Base-by-base conservation (phyloP, 805 yeast genomes). In the Candida lessepsii region DNA sequence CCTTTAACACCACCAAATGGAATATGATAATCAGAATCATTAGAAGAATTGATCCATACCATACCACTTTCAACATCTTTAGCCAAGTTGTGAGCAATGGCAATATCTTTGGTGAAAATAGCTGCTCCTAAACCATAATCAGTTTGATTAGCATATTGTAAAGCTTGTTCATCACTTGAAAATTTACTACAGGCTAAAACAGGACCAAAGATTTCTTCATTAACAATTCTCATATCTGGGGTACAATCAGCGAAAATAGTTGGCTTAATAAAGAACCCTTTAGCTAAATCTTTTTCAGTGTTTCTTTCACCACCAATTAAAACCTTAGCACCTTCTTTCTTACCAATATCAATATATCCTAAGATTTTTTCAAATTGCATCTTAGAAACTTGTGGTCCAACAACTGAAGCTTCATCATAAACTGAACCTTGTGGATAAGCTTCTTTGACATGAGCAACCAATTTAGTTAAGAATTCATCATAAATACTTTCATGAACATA, bases 121-220 rank as follows among this genome's bases (percentile, higher is more conserved):
- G 90, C 83, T 4, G 90, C 86, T 8, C 90, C 95, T 41, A 87
- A 75, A 5, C 96, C 96, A 57, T 86, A 87, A 38, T 72, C 73
- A 9, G 88, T 73, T 51, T 76, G 77, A 60, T 87, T 87, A 50
- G 95, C 95, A 44, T 71, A 71, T 46, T 60, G 65, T 19, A 87
- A 47, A 4, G 79, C 95, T 54, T 86, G 90, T 36, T 78, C 83
- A 48, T 80, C 83, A 21, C 80, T 67, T 26, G 66, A 57, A 65
- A 87, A 87, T 60, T 76, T 78, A 42, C 82, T 77, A 25, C 83
- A 70, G 6, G 80, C 71, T 18, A 82, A 87, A 24, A 87, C 96
- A 11, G 96, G 96, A 14, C 96, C 96, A 60, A 87, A 87, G 43
- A 87, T 86, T 63, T 87, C 96, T 61, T 87, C 95, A 49, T 73